A percentile compares a stretch with the other conserved stretches of the same genome.
These are phyloP conservation scores for Cupressus sempervirens DNA, from an alignment of 75 land plant genomes.

Conservation along the genomic window DNA sequence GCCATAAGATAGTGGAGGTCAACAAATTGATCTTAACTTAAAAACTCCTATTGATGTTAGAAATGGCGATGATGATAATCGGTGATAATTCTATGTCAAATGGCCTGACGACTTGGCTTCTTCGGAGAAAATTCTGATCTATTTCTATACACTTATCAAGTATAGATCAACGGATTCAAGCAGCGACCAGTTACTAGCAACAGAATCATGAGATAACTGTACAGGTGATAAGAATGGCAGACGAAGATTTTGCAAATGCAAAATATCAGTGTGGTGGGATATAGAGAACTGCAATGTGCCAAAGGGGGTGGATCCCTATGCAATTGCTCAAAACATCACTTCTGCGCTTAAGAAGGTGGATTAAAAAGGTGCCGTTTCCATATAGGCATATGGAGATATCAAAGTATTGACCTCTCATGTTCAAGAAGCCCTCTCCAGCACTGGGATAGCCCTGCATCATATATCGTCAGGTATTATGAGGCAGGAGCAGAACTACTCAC, in stretches of 20 bases:
- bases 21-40: too few relatives aligned
- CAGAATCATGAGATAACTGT: too few relatives aligned
- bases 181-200: too few relatives aligned
- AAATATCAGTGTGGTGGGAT: constrained; percentile 89
- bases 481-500: too few relatives aligned
- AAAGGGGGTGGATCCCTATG: constrained; percentile 41
- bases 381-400: constrained; percentile 62
- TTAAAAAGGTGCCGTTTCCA: constrained; percentile 54
- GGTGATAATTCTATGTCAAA: too few relatives aligned
- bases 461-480: constrained; percentile 83
- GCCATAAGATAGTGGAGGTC: too few relatives aligned
- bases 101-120: too few relatives aligned
- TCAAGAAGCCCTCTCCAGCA: constrained; percentile 59
- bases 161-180: too few relatives aligned
- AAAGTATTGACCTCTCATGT: constrained; percentile 24
- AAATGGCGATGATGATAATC: too few relatives aligned
- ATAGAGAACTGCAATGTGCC: constrained; percentile 81
- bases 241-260: constrained; percentile 32
- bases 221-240: constrained; percentile 17
- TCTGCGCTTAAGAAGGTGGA: constrained; percentile 39
- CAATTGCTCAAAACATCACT: constrained; percentile 58
- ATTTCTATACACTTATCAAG: too few relatives aligned
- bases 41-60: too few relatives aligned
- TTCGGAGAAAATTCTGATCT: too few relatives aligned
- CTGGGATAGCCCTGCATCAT: constrained; percentile 64